These are phyloP conservation scores for Schizophyllum amplum DNA, from an alignment of 1,284 basidiomycete genomes.

Conservation along the genomic window DNA sequence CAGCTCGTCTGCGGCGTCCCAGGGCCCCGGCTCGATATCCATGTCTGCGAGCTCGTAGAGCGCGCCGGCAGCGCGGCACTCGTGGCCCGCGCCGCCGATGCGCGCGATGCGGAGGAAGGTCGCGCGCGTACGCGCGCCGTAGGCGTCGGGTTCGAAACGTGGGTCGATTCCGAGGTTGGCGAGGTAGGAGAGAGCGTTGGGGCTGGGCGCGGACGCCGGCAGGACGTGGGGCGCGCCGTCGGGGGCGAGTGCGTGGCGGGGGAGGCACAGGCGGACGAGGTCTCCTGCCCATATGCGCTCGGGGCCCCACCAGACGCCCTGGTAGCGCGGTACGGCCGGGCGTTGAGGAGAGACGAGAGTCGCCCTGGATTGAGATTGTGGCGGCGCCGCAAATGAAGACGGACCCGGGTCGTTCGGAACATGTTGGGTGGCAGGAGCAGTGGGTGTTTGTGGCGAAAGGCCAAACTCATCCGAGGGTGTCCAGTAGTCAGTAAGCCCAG, in stretches of 20 bases:
- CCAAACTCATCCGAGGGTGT: background rate
- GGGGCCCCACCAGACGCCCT: constrained; percentile 83
- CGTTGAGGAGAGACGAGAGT: background rate
- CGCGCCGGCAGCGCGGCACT: constrained; percentile 58
- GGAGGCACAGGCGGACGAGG: constrained; percentile 69
- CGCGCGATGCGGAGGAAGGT: background rate
- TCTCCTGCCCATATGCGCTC: constrained; percentile 87
- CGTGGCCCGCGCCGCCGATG: constrained; percentile 34
- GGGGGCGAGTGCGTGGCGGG: constrained; percentile 56
- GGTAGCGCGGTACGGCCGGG: constrained; percentile 32
- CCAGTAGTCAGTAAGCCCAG: background rate
- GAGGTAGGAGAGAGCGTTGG: constrained; percentile 24
- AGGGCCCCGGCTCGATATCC: constrained; percentile 28
- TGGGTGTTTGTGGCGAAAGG: background rate
- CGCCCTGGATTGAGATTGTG: background rate
- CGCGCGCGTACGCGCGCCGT: constrained; percentile 54
- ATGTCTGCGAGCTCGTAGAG: constrained; percentile 67
- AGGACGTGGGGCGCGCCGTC: constrained; percentile 47
- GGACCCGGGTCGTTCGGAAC: background rate
- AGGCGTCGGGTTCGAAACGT: constrained; percentile 58
- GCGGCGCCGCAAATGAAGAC: background rate
- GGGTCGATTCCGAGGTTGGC: constrained; percentile 43
- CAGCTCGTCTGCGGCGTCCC: constrained; percentile 36
- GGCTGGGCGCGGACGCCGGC: constrained; percentile 51
- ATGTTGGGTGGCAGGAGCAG: background rate